Evolutionary conservation across 768 basidiomycete genomes (phyloP).

Genomic region (Flagelloscypha sp.): DNA sequence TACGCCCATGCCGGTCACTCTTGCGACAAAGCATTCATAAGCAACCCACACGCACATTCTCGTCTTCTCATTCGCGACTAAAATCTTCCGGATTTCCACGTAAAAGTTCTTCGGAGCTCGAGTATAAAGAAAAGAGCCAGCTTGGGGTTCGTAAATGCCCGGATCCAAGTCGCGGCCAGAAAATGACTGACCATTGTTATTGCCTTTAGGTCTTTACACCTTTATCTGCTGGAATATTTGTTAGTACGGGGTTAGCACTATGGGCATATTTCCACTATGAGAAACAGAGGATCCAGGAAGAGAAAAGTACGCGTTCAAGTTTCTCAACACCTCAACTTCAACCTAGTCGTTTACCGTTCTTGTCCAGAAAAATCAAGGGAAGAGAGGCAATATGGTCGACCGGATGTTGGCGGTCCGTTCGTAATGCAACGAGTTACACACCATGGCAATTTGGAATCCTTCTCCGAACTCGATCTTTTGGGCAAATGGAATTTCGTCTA

Average conservation of each 20-base stretch:
- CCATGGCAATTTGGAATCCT: conserved; percentile 43
- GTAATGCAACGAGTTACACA: conserved; percentile 60
- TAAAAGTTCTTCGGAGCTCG: too few species aligned
- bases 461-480: conserved; percentile 75
- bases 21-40: too few species aligned
- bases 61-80: too few species aligned
- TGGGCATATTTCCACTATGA: conserved; percentile 86
- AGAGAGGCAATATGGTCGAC: conserved; percentile 69
- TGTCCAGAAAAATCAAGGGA: conserved; percentile 64
- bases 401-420: conserved; percentile 91
- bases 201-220: conserved; percentile 93
- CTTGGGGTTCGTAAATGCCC: too few species aligned
- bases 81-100: too few species aligned
- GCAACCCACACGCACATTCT: too few species aligned
- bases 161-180: too few species aligned
- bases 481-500: conserved; percentile 91
- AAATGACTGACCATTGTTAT: too few species aligned
- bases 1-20: too few species aligned
- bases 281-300: conserved; percentile 69
- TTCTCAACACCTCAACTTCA: neutral
- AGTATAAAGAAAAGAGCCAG: too few species aligned
- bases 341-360: neutral
- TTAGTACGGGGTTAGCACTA: conserved; percentile 74
- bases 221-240: conserved; percentile 71
- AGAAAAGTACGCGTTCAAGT: conserved; percentile 49